Base-by-base conservation (phyloP, 257 asterid genomes). In the Primulina tabacum region DNA sequence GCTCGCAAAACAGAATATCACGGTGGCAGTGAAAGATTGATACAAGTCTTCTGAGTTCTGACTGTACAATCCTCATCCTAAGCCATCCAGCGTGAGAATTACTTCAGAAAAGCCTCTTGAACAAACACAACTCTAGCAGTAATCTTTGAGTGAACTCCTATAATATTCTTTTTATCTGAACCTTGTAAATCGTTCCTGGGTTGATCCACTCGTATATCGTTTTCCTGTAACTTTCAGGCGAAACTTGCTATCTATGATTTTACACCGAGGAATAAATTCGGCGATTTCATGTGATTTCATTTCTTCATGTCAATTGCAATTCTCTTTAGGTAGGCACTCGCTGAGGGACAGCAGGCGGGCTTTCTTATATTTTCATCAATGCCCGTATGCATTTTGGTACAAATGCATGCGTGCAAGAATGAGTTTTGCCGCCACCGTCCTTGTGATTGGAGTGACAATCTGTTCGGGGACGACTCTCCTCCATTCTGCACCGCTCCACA, bases 181-280 rank as follows among this genome's bases (percentile, higher is more conserved):
- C 30, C 57, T 14, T 64, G 59, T 20, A 37, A 47, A 50, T 37
- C 61, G 73, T 68, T 33, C 80, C 24, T 76, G 69, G 65, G 67
- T 29, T 34, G 7, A 34, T 35, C 68, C 26, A 26, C 50, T 24
- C 14, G 20, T 35, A 18, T 9, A 17, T 67, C 12, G n/a, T 14
- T 11, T 43, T 43, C n/a, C 53, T 11, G 14, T 11, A 12, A 12
- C 53, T 14, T 43, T 43, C n/a, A 4, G 12, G n/a, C 17, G 17
- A 18, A 43, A 43, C n/a, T 14, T 43, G 53, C n/a, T 43, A 14
- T 43, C 18, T 11, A 12, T 43, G 53, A 12, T n/a, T 43, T 43
- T 43, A 12, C 53, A 14, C n/a, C 53, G n/a, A 4, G n/a, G n/a
- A 43, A 43, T 43, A 43, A 38, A 38, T 10, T 38, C 10, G 50